A percentile compares a stretch with the other conserved stretches of the same genome.
These are phyloP conservation scores for Infundibulicybe gibba DNA, from an alignment of 768 basidiomycete genomes.

Conservation along the genomic window DNA sequence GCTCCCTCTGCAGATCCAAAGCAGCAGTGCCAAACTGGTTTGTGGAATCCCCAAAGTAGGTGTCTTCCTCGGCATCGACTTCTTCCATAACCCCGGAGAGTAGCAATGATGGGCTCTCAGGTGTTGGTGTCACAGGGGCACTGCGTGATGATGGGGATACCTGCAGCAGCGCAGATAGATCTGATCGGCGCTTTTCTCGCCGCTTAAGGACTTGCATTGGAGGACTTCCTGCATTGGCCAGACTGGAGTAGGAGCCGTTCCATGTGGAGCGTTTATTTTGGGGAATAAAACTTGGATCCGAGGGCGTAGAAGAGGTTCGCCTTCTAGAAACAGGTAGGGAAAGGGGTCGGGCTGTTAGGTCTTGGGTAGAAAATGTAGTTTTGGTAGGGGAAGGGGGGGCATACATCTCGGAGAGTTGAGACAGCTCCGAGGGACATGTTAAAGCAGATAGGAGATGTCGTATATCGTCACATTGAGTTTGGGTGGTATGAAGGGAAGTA, in stretches of 20 bases:
- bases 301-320: slow-evolving; percentile 22
- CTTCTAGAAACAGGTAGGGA: slow-evolving; percentile 33
- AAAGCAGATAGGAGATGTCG: slow-evolving; percentile 77
- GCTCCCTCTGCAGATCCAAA: slow-evolving; percentile 54
- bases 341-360: slow-evolving; percentile 33
- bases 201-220: slow-evolving; percentile 37
- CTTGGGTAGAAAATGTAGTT: slow-evolving; percentile 22
- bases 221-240: slow-evolving; percentile 45
- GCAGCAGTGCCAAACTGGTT: slow-evolving; percentile 60
- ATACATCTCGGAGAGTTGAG: slow-evolving; percentile 85
- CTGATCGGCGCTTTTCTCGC: slow-evolving; percentile 51
- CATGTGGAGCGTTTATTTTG: slow-evolving; percentile 66
- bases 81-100: slow-evolving; percentile 29
- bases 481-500: slow-evolving; percentile 70
- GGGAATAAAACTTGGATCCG: slow-evolving; percentile 13
- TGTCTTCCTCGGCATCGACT: slow-evolving; percentile 11
- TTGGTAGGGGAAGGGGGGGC: slow-evolving; percentile 66
- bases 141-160: slow-evolving; percentile 28
- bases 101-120: slow-evolving; percentile 5
- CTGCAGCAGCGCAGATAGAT: slow-evolving; percentile 46
- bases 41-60: slow-evolving; percentile 10
- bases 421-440: slow-evolving; percentile 65
- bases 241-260: slow-evolving; percentile 63
- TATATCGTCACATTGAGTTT: slow-evolving; percentile 79
- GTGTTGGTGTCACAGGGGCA: slow-evolving; percentile 27